Conservation (phyloP, 2,329 filamentous ascomycete genomes). For the Aureobasidium namibiae region DNA sequence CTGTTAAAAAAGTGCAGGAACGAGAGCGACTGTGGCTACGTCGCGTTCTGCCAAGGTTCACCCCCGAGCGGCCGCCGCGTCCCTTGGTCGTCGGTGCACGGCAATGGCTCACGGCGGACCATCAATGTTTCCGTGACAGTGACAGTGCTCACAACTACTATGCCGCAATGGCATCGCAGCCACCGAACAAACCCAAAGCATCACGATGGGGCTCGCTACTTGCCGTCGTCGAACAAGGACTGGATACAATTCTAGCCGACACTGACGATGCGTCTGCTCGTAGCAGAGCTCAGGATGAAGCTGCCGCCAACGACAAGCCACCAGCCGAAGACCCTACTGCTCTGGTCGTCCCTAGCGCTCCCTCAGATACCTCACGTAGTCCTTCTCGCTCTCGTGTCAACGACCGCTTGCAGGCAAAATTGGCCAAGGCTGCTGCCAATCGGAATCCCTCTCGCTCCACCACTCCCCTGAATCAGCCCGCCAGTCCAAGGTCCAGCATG, state of each 20-base stretch:
- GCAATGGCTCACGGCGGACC: neutral
- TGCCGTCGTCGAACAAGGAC: constrained; percentile 80
- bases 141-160: neutral
- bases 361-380: constrained; percentile 42
- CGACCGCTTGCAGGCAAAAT: constrained; percentile 78
- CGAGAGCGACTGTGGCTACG: neutral
- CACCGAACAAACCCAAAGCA: constrained; percentile 14
- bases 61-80: constrained; percentile 5
- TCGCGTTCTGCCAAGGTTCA: neutral
- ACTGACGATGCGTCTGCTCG: constrained; percentile 50
- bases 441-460: constrained; percentile 19
- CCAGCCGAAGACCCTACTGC: constrained; percentile 19
- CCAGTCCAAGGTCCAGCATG: constrained; percentile 38
- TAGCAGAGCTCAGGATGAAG: constrained; percentile 31
- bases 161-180: constrained; percentile 12
- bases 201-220: constrained; percentile 51
- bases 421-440: constrained; percentile 74
- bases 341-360: constrained; percentile 5
- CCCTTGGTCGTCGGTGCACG: neutral
- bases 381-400: constrained; percentile 61
- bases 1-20: neutral
- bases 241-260: constrained; percentile 86
- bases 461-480: constrained; percentile 36
- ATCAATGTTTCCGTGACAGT: neutral
- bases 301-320: constrained; percentile 20